These are phyloP conservation scores for Lipomyces chichibuensis DNA, from an alignment of 805 yeast species.

Conservation along the genomic window DNA sequence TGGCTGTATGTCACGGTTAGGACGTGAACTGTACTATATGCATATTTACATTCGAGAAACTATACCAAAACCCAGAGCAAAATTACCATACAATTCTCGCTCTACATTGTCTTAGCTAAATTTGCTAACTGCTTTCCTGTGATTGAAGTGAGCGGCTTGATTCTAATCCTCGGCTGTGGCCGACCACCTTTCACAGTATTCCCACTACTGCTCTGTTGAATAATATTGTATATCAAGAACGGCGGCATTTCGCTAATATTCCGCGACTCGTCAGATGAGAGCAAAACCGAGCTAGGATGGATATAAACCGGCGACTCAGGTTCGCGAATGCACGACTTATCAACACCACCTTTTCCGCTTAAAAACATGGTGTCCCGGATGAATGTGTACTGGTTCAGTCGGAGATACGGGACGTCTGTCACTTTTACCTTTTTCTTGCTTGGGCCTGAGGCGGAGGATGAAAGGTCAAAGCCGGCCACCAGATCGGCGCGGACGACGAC, in stretches of 20 bases:
- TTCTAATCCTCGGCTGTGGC: slow-evolving; percentile 54
- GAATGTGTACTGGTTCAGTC: slow-evolving; percentile 53
- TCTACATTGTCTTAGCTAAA: slow-evolving; percentile 44
- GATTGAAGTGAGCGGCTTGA: slow-evolving; percentile 77
- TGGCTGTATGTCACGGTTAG: not conserved
- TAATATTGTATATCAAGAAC: slow-evolving; percentile 70
- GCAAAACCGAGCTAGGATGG: slow-evolving; percentile 75
- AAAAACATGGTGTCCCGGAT: slow-evolving; percentile 56
- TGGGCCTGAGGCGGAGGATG: slow-evolving; percentile 48
- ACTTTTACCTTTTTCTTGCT: slow-evolving; percentile 58
- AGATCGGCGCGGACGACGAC: slow-evolving; percentile 83
- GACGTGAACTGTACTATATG: not conserved
- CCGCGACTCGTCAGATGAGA: slow-evolving; percentile 33
- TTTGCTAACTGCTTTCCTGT: slow-evolving; percentile 75
- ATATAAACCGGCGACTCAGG: slow-evolving; percentile 67
- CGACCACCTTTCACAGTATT: slow-evolving; percentile 47
- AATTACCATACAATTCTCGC: not conserved
- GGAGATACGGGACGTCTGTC: slow-evolving; percentile 56
- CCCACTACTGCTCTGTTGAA: slow-evolving; percentile 59
- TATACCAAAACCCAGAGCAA: slow-evolving; percentile 2
- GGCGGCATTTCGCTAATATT: slow-evolving; percentile 68
- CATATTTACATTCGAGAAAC: not conserved
- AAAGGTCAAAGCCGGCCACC: slow-evolving; percentile 50
- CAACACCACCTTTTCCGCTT: slow-evolving; percentile 40
- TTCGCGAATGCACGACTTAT: slow-evolving; percentile 42